A percentile compares a stretch with the other conserved stretches of the same genome.
Evolutionary conservation across 164 flowering plant genomes (phyloP).

Genomic region (Stephania cephalantha): DNA sequence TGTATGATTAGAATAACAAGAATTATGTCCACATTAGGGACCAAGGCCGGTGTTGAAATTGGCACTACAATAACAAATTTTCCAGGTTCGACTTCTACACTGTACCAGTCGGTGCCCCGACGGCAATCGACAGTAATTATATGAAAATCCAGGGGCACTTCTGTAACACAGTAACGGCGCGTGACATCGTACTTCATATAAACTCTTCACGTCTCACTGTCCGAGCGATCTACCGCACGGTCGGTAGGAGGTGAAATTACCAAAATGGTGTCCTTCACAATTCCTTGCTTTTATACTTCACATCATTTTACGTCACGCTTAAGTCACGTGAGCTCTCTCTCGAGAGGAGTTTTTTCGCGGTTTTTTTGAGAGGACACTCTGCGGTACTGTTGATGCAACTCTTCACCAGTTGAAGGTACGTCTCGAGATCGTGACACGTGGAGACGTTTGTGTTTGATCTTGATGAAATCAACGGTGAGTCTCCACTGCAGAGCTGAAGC

Average conservation of each 20-base stretch:
- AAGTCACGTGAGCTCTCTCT: background rate
- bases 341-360: background rate
- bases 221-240: background rate
- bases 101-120: background rate
- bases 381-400: conserved; percentile 30
- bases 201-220: background rate
- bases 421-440: conserved; percentile 54
- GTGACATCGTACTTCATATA: background rate
- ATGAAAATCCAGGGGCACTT: background rate
- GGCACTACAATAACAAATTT: background rate
- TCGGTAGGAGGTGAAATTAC: background rate
- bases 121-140: background rate
- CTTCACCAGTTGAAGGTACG: conserved; percentile 50
- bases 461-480: conserved; percentile 25
- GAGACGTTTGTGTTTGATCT: conserved; percentile 26
- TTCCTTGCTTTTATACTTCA: no score
- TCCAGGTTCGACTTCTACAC: background rate
- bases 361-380: conserved; percentile 31
- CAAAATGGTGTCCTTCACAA: background rate
- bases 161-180: background rate
- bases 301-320: background rate
- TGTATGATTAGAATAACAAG: background rate
- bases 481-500: conserved; percentile 33
- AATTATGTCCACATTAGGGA: background rate
- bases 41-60: background rate